Base-by-base conservation (phyloP, 2,329 filamentous ascomycete genomes). In the Aspergillus pseudonomiae region DNA sequence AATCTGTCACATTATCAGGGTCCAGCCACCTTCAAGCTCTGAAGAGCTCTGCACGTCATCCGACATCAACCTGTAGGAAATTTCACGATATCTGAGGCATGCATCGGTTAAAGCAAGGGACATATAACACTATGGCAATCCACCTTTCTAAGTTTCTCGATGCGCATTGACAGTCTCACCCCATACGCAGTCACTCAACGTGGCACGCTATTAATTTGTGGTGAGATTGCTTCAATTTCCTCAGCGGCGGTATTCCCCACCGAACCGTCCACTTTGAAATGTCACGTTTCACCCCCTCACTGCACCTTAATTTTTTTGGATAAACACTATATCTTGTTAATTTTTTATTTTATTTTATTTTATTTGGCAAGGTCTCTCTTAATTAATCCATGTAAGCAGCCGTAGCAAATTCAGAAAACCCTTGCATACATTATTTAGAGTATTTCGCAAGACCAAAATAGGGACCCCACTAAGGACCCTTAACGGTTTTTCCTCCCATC, bases 1-100 rank as follows among this genome's bases (percentile, higher is more conserved):
- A 4, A 41, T 48, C n/a, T 14, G 21, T 48, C 45, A 26, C 45
- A 24, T 48, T 32, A n/a, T 12, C 50, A 54, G 52, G 52, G 52
- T 54, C 52, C 52, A 54, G 21, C 28, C 28, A 36, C 28, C 19
- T 32, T 21, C 16, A 11, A 28, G 32, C 16, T 53, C 7, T n/a
- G 28, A 34, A 16, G 28, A 53, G 26, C 45, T 54, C 52, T 54
- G 52, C 52, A 54, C 52, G 52, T 54, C 52, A 54, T 54, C 28
- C 19, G 6, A 34, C 32, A 28, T 16, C 16, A 36, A 11, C 28
- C 26, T 21, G 26, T 53, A 53, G 28, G 30, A 53, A 11, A 53
- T 30, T 41, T 41, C 48, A 46, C 6, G 10, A 24, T 46, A 24
- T 46, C n/a, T 14, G 14, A 32, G 16, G 16, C 39, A n/a, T 41